Base-by-base conservation (phyloP, 1,139 yeast species). In the Debaryomyces coudertii region DNA sequence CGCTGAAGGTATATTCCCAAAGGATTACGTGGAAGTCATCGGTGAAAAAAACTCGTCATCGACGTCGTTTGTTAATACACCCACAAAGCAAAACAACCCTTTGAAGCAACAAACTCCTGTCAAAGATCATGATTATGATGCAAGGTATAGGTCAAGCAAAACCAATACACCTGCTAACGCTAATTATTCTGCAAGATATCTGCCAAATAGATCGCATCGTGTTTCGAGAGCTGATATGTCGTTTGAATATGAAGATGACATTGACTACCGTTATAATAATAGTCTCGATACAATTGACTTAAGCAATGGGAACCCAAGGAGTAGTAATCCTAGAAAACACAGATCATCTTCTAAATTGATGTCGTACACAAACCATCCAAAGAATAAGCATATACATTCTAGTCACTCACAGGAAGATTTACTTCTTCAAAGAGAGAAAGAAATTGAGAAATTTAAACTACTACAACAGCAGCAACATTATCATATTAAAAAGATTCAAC, bases 1-100 rank as follows among this genome's bases (percentile, higher is more conserved):
- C 53, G 83, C 88, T 52, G 83, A 83, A 40, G 99, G 99, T 0
- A 76, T 83, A 44, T 92, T 93, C 58, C 98, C 98, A 1, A 79
- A 84, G 43, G 93, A 90, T 58, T 92, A 87, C 61, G 97, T 90
- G n/a, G 83, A 81, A 49, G 60, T 77, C 40, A 66, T 82, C 43
- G 80, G 71, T 45, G 70, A 54, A n/a, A 47, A 49, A 31, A 53
- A 61, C 11, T 46, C 55, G n/a, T 55, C 61, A 2, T 47, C 50
- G 14, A 43, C 48, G 46, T 52, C 59, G 5, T 33, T 57, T 40
- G 40, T 45, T 49, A 52, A 30, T 50, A 45, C 47, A n/a, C 55
- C 63, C 7, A 51, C 60, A 11, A 52, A 52, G 39, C 55, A 49
- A 27, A 22, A 38, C n/a, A 57, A 60, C 14, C 67, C 67, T 3